phyloP scores from a whole-genome alignment of 2,329 filamentous ascomycete genomes.

The Ophiostoma australiae region DNA sequence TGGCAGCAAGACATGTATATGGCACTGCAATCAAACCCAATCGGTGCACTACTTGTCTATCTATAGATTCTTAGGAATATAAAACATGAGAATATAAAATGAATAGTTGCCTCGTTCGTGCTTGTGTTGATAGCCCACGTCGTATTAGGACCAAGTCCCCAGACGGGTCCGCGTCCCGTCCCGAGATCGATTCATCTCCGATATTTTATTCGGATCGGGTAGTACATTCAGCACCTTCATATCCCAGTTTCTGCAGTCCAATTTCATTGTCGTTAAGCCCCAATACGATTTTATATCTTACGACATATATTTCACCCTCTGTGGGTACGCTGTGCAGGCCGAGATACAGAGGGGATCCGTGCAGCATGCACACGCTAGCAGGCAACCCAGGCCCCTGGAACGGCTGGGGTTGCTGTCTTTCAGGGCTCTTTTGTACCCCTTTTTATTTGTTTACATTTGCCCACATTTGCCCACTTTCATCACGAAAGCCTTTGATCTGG shows the following conservation, averaged over 20 bases:
- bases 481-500: neutral
- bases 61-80: neutral
- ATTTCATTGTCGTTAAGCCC: too few species aligned
- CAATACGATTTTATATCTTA: too few species aligned
- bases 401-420: neutral
- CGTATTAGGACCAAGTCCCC: neutral
- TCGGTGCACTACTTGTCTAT: neutral
- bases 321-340: neutral
- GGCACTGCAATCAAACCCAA: neutral
- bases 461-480: neutral
- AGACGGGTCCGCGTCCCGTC: neutral
- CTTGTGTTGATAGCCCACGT: neutral
- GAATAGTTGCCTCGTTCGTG: neutral
- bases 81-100: neutral
- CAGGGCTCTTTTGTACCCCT: neutral
- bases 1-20: neutral
- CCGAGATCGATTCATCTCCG: neutral
- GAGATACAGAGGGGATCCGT: neutral
- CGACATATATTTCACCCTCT: neutral
- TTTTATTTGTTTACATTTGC: constrained; percentile 11
- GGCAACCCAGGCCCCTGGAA: neutral
- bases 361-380: neutral
- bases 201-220: neutral
- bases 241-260: neutral
- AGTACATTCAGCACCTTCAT: neutral